Evolutionary conservation across 164 flowering plant species (phyloP), one percentile per base, ranked within the genome.

Genomic region (Amborella trichopoda): DNA sequence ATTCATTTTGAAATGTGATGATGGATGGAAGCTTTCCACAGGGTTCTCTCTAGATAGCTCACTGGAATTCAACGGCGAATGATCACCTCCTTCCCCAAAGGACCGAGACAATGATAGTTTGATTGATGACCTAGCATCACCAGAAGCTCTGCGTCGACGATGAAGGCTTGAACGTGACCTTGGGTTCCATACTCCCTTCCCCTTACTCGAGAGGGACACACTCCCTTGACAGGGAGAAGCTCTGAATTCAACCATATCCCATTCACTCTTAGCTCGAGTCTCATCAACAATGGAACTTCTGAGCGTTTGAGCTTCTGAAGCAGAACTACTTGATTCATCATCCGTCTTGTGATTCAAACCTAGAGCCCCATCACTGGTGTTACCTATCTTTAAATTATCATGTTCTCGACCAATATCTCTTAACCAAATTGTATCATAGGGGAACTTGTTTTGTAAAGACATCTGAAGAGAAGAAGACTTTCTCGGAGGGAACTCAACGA

Each of bases 321-420:
- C 30, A 0, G 82, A 76, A 38, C 76, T 67, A 52, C 75, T 63
- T 1, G 80, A 76, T 1, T 57, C 70, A 52, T 76, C 87, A 26
- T 64, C 78, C 3, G 74, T 77, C 28, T 54, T 34, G 26, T n/a
- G n/a, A n/a, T n/a, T n/a, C n/a, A n/a, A n/a, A n/a, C n/a, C n/a
- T n/a, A n/a, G n/a, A n/a, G n/a, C n/a, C n/a, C n/a, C n/a, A n/a
- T n/a, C n/a, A n/a, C n/a, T n/a, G n/a, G n/a, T n/a, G n/a, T n/a
- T n/a, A n/a, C n/a, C n/a, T n/a, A n/a, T n/a, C n/a, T n/a, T n/a
- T n/a, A n/a, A n/a, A n/a, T n/a, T n/a, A n/a, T n/a, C n/a, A n/a
- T n/a, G n/a, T n/a, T n/a, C n/a, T n/a, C n/a, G n/a, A n/a, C n/a
- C n/a, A n/a, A 5, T 42, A 46, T 22, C 57, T 64, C 1, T 49